Evolutionary conservation across 2,329 filamentous ascomycete genomes (phyloP).

Genomic region (Claviceps citrina): DNA sequence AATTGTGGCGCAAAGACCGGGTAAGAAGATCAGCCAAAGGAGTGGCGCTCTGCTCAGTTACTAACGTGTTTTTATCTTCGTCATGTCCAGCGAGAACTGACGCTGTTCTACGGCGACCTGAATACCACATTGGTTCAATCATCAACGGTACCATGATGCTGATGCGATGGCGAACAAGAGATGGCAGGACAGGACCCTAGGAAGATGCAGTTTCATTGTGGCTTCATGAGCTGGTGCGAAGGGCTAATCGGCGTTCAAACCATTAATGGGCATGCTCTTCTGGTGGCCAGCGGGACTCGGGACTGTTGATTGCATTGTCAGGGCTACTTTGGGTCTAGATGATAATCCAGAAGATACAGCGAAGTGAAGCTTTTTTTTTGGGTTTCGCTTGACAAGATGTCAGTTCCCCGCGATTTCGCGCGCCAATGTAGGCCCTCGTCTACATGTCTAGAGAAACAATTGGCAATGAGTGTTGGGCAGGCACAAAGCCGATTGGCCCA

Average conservation of each 20-base stretch:
- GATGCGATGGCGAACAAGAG: not conserved
- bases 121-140: slow-evolving; percentile 31
- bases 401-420: not conserved
- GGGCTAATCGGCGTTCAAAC: slow-evolving; percentile 17
- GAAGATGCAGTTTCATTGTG: slow-evolving; percentile 6
- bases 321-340: slow-evolving; percentile 11
- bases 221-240: slow-evolving; percentile 9
- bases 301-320: slow-evolving; percentile 14
- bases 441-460: no score
- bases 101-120: slow-evolving; percentile 45
- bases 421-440: not conserved
- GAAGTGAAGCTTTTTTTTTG: slow-evolving; percentile 3
- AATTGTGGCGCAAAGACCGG: slow-evolving; percentile 46
- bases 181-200: slow-evolving; percentile 2
- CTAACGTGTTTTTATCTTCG: slow-evolving; percentile 2
- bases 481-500: not conserved
- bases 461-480: no score
- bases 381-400: not conserved
- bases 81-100: slow-evolving; percentile 43
- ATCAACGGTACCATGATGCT: slow-evolving; percentile 14
- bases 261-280: slow-evolving; percentile 17
- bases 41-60: slow-evolving; percentile 6
- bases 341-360: slow-evolving; percentile 6
- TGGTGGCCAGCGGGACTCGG: slow-evolving; percentile 13
- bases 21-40: slow-evolving; percentile 38